These are phyloP conservation scores for Eucalyptus shirleyi DNA, from an alignment of 345 rosid species.

Conservation along the genomic window DNA sequence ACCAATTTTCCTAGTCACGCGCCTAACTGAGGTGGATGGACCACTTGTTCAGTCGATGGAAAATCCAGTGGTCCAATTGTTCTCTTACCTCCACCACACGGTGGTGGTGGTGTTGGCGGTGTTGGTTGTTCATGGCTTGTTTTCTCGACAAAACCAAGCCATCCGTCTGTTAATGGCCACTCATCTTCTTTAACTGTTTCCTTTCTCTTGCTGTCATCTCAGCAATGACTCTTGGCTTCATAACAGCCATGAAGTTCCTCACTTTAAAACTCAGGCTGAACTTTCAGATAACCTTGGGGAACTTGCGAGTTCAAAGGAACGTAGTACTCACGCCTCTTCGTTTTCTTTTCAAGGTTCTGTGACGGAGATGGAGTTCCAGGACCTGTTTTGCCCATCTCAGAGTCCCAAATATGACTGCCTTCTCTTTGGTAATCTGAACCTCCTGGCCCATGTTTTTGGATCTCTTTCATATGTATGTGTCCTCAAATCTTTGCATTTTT, in stretches of 20 bases:
- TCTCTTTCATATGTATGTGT: neutral
- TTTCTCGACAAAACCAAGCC: neutral
- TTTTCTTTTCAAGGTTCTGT: neutral
- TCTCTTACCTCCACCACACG: neutral
- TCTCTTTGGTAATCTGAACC: conserved; percentile 47
- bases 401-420: conserved; percentile 58
- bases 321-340: neutral
- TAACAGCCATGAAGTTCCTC: neutral
- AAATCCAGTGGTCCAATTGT: neutral
- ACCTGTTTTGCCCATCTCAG: neutral
- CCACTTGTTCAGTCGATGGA: neutral
- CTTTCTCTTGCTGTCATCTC: neutral
- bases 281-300: neutral
- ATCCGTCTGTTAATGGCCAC: neutral
- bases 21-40: neutral
- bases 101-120: neutral
- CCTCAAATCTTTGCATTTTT: neutral
- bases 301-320: neutral
- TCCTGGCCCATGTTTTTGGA: neutral
- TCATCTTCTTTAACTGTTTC: neutral
- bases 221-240: neutral
- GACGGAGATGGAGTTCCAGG: conserved; percentile 35
- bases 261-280: neutral
- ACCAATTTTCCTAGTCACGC: neutral
- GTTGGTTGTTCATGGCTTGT: neutral